Evolutionary conservation across 2,329 filamentous ascomycete genomes (phyloP), one percentile per base, ranked within the genome.

Genomic region (Fusarium camptoceras): DNA sequence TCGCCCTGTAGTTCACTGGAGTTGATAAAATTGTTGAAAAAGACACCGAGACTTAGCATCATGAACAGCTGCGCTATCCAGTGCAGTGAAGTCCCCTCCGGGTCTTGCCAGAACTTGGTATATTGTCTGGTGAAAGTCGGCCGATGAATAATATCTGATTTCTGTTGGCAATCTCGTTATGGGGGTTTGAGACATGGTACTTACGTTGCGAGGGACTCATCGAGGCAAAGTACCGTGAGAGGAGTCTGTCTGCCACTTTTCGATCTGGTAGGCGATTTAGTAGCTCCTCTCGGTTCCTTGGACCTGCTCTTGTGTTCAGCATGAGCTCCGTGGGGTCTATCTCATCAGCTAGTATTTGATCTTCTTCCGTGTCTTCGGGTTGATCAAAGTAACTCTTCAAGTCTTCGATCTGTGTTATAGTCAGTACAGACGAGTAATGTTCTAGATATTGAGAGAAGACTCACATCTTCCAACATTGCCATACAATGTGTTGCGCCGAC

Each of bases 401-500:
- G 59, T 89, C 86, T 73, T 89, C 86, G 49, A 89, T 88, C 85
- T 89, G 70, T 11, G 14, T 30, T 20, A 18, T 5, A 15, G 55
- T 76, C 22, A 75, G 55, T 30, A 34, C n/a, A 5, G 6, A 10
- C 12, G 3, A 25, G 25, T 4, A 1, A 6, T 43, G 12, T 30
- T 15, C 3, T 6, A 30, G 10, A 11, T 14, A 14, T 6, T n/a
- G 27, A 8, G 8, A 14, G 43, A 30, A 22, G 31, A 78, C 83
- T 81, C 70, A 88, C 87, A 79, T 89, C 85, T 72, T 89, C 85
- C 14, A 89, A 77, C 76, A 89, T 88, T 4, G 87, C 87, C 79
- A 88, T 85, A 68, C 86, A 88, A 63, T 89, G 87, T 46, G 87
- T 89, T 6, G 86, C 86, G 2, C 87, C 87, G 7, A 89, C 83